Evolutionary conservation across 345 rosid species (phyloP), one percentile per base, ranked within the genome.

Genomic region (Citrus medica): DNA sequence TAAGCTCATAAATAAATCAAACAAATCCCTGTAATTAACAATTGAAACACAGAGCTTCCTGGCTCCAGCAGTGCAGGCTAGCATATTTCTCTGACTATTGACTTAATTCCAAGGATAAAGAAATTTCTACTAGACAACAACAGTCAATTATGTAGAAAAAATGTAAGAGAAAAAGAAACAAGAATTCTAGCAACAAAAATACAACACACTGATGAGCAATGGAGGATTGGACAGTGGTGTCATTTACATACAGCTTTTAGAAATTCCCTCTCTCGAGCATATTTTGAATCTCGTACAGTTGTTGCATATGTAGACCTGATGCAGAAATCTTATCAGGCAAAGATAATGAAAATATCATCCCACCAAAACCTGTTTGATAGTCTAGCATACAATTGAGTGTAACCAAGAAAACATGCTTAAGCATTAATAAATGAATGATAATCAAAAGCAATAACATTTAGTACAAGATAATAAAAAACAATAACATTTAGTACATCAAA

Each of bases 251-350:
- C 99, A 85, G 92, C 98, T 86, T 91, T 90, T 73, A 96, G 92
- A 84, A 96, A 96, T 69, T 94, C 98, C 85, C 97, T 91, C 82
- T 94, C 97, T 70, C 94, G 88, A 58, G 91, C 92, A 78, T 96
- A 96, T 84, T 87, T 96, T 74, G 97, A 94, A 84, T 93, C 99
- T 2, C 97, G 93, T 61, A 89, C 77, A 16, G 99, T 94, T 30
- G 94, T 94, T 71, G 98, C 99, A 86, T 96, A 96, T 64, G 98
- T 96, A 16, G 97, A 94, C 90, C 98, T 95, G 83, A 40, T 74
- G 71, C 46, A 78, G 74, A 76, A 81, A 76, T 64, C 53, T 42
- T 53, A 24, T 68, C 22, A 76, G 55, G 30, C 71, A 69, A 53
- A 16, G 71, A 61, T 25, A 24, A 25, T 60, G 16, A 66, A 37